Percentiles rank a stretch among this genome's conserved stretches.
These are phyloP conservation scores for Acanthamoeba sp. DNA, from an alignment of 208 protist species.

Conservation along the genomic window DNA sequence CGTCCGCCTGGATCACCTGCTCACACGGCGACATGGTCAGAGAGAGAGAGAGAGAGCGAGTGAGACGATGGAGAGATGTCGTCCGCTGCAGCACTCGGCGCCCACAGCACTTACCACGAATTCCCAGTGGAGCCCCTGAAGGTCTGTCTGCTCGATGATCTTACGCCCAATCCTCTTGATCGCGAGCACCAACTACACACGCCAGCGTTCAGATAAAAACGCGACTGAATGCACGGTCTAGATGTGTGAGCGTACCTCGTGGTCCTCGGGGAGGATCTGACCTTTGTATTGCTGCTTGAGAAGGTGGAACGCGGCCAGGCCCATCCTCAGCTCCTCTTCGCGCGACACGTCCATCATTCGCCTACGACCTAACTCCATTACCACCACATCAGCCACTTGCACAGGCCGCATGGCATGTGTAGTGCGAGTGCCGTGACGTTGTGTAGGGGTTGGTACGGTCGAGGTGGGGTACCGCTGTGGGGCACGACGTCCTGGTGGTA, in stretches of 20 bases:
- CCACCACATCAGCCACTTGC: background rate
- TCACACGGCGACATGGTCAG: background rate
- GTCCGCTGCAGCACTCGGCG: background rate
- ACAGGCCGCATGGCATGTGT: background rate
- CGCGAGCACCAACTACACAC: background rate
- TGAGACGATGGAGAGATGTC: background rate
- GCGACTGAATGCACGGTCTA: background rate
- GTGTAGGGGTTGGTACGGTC: background rate
- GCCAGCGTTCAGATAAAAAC: background rate
- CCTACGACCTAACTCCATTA: background rate
- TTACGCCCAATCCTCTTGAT: slow-evolving; percentile 40
- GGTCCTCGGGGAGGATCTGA: slow-evolving; percentile 45
- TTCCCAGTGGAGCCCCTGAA: slow-evolving; percentile 57
- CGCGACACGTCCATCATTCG: slow-evolving; percentile 61
- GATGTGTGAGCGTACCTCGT: background rate
- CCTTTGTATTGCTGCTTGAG: slow-evolving; percentile 37
- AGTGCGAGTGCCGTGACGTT: no score
- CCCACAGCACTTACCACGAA: slow-evolving; percentile 21
- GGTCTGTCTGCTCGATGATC: slow-evolving; percentile 27
- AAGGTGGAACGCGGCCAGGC: slow-evolving; percentile 42
- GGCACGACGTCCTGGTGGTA: slow-evolving; percentile 65
- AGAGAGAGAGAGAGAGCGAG: background rate
- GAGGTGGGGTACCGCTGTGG: slow-evolving; percentile 31
- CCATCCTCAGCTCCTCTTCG: slow-evolving; percentile 50
- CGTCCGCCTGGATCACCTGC: slow-evolving; percentile 43